phyloP scores from a whole-genome alignment of 202 grass and related monocot species.

The Panicum hallii region DNA sequence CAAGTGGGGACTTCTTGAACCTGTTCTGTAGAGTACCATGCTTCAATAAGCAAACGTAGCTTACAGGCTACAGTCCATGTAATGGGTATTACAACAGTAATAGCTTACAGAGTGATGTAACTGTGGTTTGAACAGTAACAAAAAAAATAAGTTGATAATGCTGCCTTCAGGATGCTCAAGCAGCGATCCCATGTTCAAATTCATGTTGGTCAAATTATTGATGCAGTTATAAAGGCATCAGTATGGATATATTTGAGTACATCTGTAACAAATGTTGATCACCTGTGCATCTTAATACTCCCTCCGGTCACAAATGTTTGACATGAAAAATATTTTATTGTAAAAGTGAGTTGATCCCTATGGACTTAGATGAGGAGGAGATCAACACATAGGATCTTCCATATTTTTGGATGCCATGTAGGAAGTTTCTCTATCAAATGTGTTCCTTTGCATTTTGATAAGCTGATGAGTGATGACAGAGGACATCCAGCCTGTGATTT shows the following conservation, averaged over 20 bases:
- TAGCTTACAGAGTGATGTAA: not conserved
- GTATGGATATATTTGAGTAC: not conserved
- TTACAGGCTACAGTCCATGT: not conserved
- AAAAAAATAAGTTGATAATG: not conserved
- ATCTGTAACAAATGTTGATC: not conserved
- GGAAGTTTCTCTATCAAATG: too few species aligned
- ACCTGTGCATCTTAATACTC: not conserved
- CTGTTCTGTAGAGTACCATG: not conserved
- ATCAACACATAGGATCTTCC: too few species aligned
- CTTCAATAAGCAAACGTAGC: constrained; percentile 25
- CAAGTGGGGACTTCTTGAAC: constrained; percentile 1
- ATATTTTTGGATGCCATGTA: too few species aligned
- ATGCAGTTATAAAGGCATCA: not conserved
- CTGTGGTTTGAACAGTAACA: not conserved
- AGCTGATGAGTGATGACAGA: too few species aligned
- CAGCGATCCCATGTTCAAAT: not conserved
- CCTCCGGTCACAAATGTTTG: not conserved
- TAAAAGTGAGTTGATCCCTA: too few species aligned
- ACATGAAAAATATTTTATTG: too few species aligned
- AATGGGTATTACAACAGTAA: not conserved
- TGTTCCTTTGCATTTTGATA: too few species aligned
- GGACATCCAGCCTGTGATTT: too few species aligned
- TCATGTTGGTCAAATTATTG: too few species aligned
- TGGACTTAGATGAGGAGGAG: too few species aligned
- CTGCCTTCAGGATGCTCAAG: not conserved